These are phyloP conservation scores for Exidia glandulosa DNA, from an alignment of 768 basidiomycete species.

Conservation along the genomic window DNA sequence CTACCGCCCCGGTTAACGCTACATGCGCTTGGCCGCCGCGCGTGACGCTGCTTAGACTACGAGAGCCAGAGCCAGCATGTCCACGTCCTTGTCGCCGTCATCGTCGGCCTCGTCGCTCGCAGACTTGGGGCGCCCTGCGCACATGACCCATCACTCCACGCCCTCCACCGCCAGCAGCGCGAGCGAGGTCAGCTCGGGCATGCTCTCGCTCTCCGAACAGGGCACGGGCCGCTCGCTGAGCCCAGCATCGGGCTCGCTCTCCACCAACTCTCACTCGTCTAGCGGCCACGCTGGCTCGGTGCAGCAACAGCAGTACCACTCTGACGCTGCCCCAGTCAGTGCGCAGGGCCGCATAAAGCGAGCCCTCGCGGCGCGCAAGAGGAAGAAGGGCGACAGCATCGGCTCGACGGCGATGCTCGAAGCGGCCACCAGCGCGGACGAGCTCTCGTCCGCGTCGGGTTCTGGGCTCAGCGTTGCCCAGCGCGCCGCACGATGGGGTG, in stretches of 20 bases:
- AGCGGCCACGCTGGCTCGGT: no score
- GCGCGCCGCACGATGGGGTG: neutral
- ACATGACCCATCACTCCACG: neutral
- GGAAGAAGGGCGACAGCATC: neutral
- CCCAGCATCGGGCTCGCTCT: neutral
- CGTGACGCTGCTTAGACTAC: no score
- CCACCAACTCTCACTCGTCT: neutral
- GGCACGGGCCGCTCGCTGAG: neutral
- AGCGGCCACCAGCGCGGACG: neutral
- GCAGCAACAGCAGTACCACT: neutral
- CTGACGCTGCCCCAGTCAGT: neutral
- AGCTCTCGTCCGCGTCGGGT: neutral
- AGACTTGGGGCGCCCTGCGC: neutral
- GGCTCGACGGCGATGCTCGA: neutral
- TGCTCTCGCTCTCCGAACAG: neutral
- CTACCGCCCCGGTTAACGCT: no score
- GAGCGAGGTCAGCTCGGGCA: neutral
- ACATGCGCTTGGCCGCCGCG: no score
- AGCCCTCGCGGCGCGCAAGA: neutral
- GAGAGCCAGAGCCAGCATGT: no score
- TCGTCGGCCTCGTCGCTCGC: neutral
- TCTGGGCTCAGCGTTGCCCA: neutral
- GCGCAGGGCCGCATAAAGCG: neutral
- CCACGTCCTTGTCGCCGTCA: neutral
- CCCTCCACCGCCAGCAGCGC: neutral